These are phyloP conservation scores for Nematodospora valgi DNA, from an alignment of 805 yeast species.

Conservation along the genomic window DNA sequence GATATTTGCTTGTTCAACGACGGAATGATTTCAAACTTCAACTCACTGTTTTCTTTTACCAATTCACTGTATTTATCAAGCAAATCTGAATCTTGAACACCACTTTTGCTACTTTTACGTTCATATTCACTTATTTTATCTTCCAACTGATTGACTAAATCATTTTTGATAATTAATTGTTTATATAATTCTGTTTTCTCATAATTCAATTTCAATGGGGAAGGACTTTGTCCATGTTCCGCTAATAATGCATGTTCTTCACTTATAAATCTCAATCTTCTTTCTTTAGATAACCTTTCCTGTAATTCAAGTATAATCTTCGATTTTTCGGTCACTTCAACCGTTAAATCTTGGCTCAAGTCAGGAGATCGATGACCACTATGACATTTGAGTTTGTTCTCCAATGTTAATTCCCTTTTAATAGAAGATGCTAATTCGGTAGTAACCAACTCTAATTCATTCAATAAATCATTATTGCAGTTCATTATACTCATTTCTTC, in stretches of 20 bases:
- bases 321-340: slow-evolving; percentile 12
- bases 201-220: slow-evolving; percentile 52
- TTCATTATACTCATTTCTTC: slow-evolving; percentile 62
- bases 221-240: slow-evolving; percentile 52
- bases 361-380: not conserved
- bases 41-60: slow-evolving; percentile 37
- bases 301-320: slow-evolving; percentile 47
- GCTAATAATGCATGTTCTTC: slow-evolving; percentile 64
- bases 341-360: not conserved
- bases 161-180: slow-evolving; percentile 47
- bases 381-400: slow-evolving; percentile 35
- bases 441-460: slow-evolving; percentile 66
- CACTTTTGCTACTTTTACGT: slow-evolving; percentile 2
- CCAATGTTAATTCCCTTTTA: slow-evolving; percentile 62
- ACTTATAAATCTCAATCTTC: slow-evolving; percentile 62
- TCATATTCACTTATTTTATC: slow-evolving; percentile 42
- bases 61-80: slow-evolving; percentile 38
- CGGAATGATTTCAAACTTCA: slow-evolving; percentile 45
- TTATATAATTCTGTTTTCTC: slow-evolving; percentile 52
- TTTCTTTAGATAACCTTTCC: slow-evolving; percentile 57
- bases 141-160: slow-evolving; percentile 42
- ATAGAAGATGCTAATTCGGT: slow-evolving; percentile 72
- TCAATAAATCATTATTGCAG: slow-evolving; percentile 54
- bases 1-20: slow-evolving; percentile 18
- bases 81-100: slow-evolving; percentile 31